phyloP scores from a whole-genome alignment of 1,284 basidiomycete genomes.

The Ustilago bromivora region DNA sequence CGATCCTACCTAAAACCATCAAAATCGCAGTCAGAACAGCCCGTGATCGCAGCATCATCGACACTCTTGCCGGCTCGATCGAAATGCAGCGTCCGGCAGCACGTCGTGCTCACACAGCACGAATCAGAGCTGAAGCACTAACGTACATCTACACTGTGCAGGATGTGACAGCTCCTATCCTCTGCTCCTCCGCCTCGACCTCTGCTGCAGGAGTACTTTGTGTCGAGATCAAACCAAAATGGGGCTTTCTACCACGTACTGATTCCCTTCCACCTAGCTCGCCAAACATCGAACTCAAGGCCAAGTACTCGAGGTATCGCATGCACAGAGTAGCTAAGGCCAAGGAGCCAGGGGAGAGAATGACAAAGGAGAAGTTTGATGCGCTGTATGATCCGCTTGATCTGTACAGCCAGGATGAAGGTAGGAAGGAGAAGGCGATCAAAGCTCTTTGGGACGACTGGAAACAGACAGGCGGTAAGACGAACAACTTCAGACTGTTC shows the following conservation, averaged over 20 bases:
- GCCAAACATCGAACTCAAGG: constrained; percentile 42
- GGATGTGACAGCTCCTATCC: constrained; percentile 34
- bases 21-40: constrained; percentile 16
- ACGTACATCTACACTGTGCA: constrained; percentile 40
- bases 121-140: constrained; percentile 33
- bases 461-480: constrained; percentile 20
- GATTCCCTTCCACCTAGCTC: constrained; percentile 28
- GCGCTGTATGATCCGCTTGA: constrained; percentile 47
- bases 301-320: constrained; percentile 33
- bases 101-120: constrained; percentile 17
- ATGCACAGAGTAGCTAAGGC: constrained; percentile 42
- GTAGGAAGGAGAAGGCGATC: constrained; percentile 30
- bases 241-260: constrained; percentile 40
- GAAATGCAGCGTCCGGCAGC: constrained; percentile 36
- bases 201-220: constrained; percentile 19
- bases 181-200: not conserved
- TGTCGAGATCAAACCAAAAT: constrained; percentile 54
- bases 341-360: not conserved
- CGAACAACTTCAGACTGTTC: constrained; percentile 47
- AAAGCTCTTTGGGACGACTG: constrained; percentile 36
- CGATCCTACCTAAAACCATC: constrained; percentile 21
- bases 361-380: constrained; percentile 27
- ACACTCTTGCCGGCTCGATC: constrained; percentile 38
- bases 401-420: constrained; percentile 28
- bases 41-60: constrained; percentile 26